Percentiles rank a stretch among this genome's conserved stretches.
phyloP scores from a whole-genome alignment of 2,329 filamentous ascomycete species.

The Penicillium sp. region DNA sequence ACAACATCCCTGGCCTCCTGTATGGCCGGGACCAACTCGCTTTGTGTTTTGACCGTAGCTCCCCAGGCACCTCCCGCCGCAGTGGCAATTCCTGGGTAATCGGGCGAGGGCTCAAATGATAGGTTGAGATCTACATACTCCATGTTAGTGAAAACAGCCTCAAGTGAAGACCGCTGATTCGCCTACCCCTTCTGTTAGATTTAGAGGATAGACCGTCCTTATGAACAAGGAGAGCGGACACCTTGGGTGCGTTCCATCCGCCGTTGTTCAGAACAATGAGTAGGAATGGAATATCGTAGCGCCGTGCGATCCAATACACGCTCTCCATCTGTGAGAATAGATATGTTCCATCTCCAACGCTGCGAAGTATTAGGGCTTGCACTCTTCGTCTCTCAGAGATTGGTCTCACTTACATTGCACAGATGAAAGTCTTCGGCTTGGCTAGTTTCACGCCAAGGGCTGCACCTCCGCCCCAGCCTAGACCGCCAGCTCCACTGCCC shows the following conservation, averaged over 20 bases:
- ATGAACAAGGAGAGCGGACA: constrained; percentile 61
- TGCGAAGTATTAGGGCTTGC: background rate
- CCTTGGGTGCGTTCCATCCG: constrained; percentile 59
- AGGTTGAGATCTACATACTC: constrained; percentile 60
- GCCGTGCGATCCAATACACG: constrained; percentile 67
- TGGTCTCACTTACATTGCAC: constrained; percentile 47
- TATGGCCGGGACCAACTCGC: constrained; percentile 54
- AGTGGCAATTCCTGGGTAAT: constrained; percentile 65
- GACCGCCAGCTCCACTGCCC: constrained; percentile 65
- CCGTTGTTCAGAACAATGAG: constrained; percentile 68
- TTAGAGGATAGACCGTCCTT: constrained; percentile 60
- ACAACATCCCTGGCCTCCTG: constrained; percentile 46
- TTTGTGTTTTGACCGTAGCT: constrained; percentile 55
- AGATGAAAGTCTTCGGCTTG: constrained; percentile 55
- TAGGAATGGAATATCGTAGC: constrained; percentile 64
- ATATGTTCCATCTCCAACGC: constrained; percentile 65
- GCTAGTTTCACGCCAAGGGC: constrained; percentile 75
- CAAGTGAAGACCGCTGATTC: background rate
- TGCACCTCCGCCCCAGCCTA: constrained; percentile 76
- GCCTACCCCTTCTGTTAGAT: constrained; percentile 43
- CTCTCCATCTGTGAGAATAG: constrained; percentile 64
- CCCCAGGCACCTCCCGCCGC: constrained; percentile 57
- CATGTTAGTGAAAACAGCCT: background rate
- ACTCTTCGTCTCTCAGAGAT: background rate
- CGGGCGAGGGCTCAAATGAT: constrained; percentile 61